A percentile compares a stretch with the other conserved stretches of the same genome.
Evolutionary conservation across 257 asterid genomes (phyloP).

Genomic region (Agastache rugosa): DNA sequence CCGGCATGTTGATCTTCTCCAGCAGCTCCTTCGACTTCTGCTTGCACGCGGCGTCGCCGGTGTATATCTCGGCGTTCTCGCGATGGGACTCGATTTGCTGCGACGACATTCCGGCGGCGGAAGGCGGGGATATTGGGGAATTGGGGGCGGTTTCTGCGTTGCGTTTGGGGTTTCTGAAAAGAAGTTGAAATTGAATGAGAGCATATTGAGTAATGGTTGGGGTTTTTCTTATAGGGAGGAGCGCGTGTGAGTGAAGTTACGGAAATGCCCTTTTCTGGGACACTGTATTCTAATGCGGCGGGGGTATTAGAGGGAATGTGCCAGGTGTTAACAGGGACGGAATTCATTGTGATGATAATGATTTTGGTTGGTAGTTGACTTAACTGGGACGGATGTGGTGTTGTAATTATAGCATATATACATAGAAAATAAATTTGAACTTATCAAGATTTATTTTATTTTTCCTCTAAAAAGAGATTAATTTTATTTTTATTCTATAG

Average conservation of each 20-base stretch:
- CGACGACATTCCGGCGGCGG: constrained; percentile 47
- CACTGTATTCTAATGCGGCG: constrained; percentile 2
- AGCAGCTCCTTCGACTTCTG: constrained; percentile 63
- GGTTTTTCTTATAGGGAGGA: not conserved
- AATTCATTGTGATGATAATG: constrained; percentile 21
- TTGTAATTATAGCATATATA: not conserved
- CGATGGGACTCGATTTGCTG: constrained; percentile 52
- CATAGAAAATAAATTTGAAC: not conserved
- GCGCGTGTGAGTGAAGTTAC: constrained; percentile 23
- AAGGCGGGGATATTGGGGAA: not conserved
- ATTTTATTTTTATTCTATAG: not conserved
- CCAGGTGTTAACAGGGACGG: constrained; percentile 18
- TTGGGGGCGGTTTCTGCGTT: constrained; percentile 2
- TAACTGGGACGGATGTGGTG: not conserved
- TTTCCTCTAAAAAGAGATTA: not conserved
- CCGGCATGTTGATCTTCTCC: constrained; percentile 60
- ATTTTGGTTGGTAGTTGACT: constrained; percentile 40
- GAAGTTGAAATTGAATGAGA: not conserved
- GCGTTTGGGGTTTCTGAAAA: not conserved
- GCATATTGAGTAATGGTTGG: not conserved
- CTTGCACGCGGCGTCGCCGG: constrained; percentile 65
- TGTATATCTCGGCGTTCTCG: constrained; percentile 60
- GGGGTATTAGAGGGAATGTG: constrained; percentile 9
- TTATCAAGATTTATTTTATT: not conserved
- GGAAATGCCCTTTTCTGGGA: constrained; percentile 3